Evolutionary conservation across 2,329 filamentous ascomycete species (phyloP), one percentile per base, ranked within the genome.

Genomic region (Fusarium sp.): DNA sequence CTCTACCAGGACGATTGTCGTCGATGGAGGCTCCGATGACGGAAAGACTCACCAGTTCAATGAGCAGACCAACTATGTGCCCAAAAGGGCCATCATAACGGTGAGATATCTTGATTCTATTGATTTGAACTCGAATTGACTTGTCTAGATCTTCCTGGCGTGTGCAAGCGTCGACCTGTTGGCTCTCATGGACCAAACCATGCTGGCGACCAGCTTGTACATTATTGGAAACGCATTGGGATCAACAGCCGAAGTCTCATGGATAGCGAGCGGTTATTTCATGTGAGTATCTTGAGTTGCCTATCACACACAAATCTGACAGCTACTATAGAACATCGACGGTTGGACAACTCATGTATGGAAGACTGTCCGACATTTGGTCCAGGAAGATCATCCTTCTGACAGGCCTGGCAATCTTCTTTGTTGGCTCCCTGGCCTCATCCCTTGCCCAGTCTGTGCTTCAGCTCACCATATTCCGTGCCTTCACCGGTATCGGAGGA

Each of bases 131-230:
- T 6, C 2, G 9, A 32, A 35, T 70, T 78, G 67, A 80, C 41
- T 34, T 10, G 30, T 43, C 4, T 64, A 89, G 88, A 89, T 90
- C 71, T 90, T 90, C 71, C 80, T 90, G 16, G 87, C 88, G 18
- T 90, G 88, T 70, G 85, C 88, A 52, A 88, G 83, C 25, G 87
- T 89, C 66, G 88, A 90, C 61, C 79, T 90, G 43, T 75, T 89
- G 35, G 87, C 88, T 0, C 81, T 90, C 59, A 89, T 90, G 82
- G 88, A 90, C 76, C 88, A 90, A 78, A 90, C 88, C 0, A 89
- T 87, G 3, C 80, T 90, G 35, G 88, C 88, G 0, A 84, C 87
- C 16, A 89, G 87, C 81, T 80, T 90, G 71, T 87, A 87, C 56
- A 88, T 89, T 59, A 85, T 90, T 27, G 86, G 86, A n/a, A 85